Base-by-base conservation (phyloP, 345 rosid species). In the Eucalyptus pauciflora region DNA sequence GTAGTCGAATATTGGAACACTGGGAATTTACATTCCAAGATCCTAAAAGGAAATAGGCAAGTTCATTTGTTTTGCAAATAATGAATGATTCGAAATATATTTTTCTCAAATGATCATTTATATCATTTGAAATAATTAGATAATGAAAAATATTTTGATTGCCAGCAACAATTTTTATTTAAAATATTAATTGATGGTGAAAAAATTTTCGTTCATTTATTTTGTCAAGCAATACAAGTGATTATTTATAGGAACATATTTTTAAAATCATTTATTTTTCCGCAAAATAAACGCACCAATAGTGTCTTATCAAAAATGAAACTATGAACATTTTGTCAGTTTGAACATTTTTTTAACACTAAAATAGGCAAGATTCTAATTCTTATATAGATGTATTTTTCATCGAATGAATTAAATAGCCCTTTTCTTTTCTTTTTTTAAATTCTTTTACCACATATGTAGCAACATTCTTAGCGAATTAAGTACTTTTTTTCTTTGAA, bases 81-180 rank as follows among this genome's bases (percentile, higher is more conserved):
- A 56, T 56, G 62, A 56, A 22, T 9, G 1, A 56, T 22, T 56
- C 22, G 13, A 56, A 56, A 4, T 56, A 4, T 5, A 4, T 22
- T 9, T 56, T 56, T 56, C 0, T 22, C 0, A 9, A 56, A 56
- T 56, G 27, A 56, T 56, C 2, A 0, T 20, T 56, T 56, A 56
- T 56, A 56, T 56, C 27, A 56, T 12, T 56, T 56, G 29, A 56
- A 56, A 56, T 54, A 56, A 56, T 22, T 56, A 56, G 12, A 20
- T 1, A 56, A 56, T 56, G 12, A 24, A 56, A 56, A 22, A 56
- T 9, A 22, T 22, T 56, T 22, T 56, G 0, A 56, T 22, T 56
- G 0, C 12, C 0, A 0, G 0, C 2, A 56, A 9, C 29, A 4
- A 22, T 56, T 56, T 20, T 20, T 56, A 56, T 56, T 9, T 56